phyloP scores from a whole-genome alignment of 805 yeast genomes.

The Zygoascus tannicola region DNA sequence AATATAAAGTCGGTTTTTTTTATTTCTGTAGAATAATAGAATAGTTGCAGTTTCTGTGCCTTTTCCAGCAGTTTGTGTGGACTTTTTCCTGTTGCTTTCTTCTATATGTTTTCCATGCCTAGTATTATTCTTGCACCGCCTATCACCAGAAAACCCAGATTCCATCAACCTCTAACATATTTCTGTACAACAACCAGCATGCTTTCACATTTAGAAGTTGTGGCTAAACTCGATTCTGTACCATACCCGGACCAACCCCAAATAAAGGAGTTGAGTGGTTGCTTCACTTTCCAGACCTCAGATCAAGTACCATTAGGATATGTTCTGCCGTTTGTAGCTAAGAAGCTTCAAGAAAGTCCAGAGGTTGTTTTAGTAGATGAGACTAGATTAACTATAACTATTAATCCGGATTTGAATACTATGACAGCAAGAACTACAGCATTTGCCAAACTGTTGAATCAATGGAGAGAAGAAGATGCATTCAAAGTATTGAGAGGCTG shows the following conservation, averaged over 20 bases:
- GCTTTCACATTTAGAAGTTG: slow-evolving; percentile 6
- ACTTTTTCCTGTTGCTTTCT: no score
- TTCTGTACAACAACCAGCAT: not conserved
- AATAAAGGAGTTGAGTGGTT: not conserved
- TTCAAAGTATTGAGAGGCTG: slow-evolving; percentile 39
- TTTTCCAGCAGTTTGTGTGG: no score
- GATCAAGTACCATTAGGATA: slow-evolving; percentile 21
- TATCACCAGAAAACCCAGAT: not conserved
- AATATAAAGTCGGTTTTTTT: no score
- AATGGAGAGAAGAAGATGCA: slow-evolving; percentile 17
- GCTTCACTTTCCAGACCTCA: slow-evolving; percentile 21
- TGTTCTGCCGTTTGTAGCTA: slow-evolving; percentile 20
- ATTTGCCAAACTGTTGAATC: slow-evolving; percentile 21
- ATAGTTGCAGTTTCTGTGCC: no score
- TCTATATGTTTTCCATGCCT: no score
- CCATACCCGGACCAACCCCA: slow-evolving; percentile 2
- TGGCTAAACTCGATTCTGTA: slow-evolving; percentile 5
- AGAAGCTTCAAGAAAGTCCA: slow-evolving; percentile 9
- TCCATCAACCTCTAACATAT: not conserved
- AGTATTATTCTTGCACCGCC: no score
- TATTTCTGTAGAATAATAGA: no score
- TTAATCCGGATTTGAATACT: slow-evolving; percentile 29
- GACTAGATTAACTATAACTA: slow-evolving; percentile 19
- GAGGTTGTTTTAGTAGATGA: slow-evolving; percentile 22
- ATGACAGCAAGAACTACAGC: slow-evolving; percentile 34